phyloP scores from a whole-genome alignment of 2,329 filamentous ascomycete species.

The Beauveria varroae region DNA sequence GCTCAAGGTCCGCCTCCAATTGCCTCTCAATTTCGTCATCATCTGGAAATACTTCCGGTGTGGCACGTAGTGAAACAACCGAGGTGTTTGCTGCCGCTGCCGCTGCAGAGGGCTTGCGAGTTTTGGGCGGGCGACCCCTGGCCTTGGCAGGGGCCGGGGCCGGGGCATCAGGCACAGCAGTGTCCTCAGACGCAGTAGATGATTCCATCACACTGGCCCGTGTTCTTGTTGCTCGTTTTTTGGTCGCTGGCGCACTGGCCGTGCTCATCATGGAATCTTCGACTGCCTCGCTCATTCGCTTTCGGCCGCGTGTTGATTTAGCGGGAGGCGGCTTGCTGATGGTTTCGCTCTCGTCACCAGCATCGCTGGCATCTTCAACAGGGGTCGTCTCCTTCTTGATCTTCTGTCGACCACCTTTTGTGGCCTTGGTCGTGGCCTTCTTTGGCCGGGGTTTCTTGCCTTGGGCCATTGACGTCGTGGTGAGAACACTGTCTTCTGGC shows the following conservation, averaged over 20 bases:
- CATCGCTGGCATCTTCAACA: conserved; percentile 27
- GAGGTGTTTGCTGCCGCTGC: conserved; percentile 47
- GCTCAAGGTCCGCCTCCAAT: conserved; percentile 57
- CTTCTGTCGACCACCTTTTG: conserved; percentile 32
- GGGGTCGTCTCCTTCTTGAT: conserved; percentile 43
- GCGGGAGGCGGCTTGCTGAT: conserved; percentile 26
- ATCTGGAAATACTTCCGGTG: conserved; percentile 39
- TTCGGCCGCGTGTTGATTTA: conserved; percentile 47
- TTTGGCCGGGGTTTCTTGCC: conserved; percentile 32
- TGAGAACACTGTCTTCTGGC: conserved; percentile 52
- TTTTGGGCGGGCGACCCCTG: conserved; percentile 29
- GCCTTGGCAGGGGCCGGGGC: conserved; percentile 21
- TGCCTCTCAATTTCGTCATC: conserved; percentile 61
- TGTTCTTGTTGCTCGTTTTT: conserved; percentile 50
- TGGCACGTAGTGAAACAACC: conserved; percentile 31
- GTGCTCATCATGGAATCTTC: conserved; percentile 38
- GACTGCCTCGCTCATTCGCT: conserved; percentile 54
- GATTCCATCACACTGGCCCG: conserved; percentile 38
- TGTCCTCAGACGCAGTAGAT: conserved; percentile 31
- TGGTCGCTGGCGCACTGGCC: conserved; percentile 44
- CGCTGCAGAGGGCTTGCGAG: conserved; percentile 42
- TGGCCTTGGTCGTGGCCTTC: conserved; percentile 47
- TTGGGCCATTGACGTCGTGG: conserved; percentile 51
- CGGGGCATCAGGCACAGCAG: conserved; percentile 31
- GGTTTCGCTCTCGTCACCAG: conserved; percentile 16